Evolutionary conservation across 352 stramenopile species (phyloP), one percentile per base, ranked within the genome.

Genomic region (Globisporangium iwayamae): DNA sequence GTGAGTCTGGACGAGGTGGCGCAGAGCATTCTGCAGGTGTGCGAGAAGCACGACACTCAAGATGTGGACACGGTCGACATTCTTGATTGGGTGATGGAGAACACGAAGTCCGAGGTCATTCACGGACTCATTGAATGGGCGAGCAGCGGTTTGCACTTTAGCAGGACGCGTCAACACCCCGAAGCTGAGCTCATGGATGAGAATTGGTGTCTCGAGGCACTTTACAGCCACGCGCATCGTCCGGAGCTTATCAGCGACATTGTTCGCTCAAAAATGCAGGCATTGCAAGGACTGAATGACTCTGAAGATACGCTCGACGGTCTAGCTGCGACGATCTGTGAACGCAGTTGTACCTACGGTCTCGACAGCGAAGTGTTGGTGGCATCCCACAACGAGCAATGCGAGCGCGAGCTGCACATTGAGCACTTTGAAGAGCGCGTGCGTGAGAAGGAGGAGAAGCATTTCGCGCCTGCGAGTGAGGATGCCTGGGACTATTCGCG

Each of bases 11-110:
- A 69, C 16, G 88, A 98, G 36, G 77, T 97, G 4, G 74, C 70
- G 41, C 72, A 83, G 51, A 78, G 68, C 65, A 74, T 87, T 22
- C 18, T 76, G 8, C 59, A 73, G 38, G 56, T 65, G 0, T 75
- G 56, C 41, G 57, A 34, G 4, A 47, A 60, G 22, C 16, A 25
- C 22, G 22, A 25, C 22, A 25, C 22, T 25, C 13, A 0, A 52
- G 2, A 38, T 11, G 28, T 90, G 3, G 57, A n/a, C 60, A 53
- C 67, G 11, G 45, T 74, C 34, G 65, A 93, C 41, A 76, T 96
- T n/a, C 51, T 98, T 28, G 75, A 87, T 39, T 98, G 91, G 88
- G 74, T 93, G 20, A 85, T 97, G 78, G 70, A 85, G 25, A 98
- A 96, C 66, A 96, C 91, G 0, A 78, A 86, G 55, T 58, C 70